Evolutionary conservation across 1,139 yeast species (phyloP), one percentile per base, ranked within the genome.

Genomic region (Zygosaccharomyces sapae): DNA sequence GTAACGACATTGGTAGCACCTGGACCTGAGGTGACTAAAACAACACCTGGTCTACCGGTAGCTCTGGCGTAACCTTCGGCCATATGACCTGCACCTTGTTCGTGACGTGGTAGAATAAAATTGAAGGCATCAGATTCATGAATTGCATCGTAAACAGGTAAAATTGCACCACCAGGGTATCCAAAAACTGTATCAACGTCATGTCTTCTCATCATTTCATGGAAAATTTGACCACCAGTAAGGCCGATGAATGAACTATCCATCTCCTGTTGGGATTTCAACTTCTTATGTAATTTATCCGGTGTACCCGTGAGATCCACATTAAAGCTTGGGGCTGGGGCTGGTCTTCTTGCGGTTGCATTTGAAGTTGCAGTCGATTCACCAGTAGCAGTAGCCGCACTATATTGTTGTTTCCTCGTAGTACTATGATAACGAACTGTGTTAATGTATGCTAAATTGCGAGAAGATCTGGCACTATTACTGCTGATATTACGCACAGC

Each of bases 51-150:
- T 68, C 88, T 92, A 50, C 98, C 98, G 46, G 79, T 71, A 30
- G 95, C 98, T 59, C 95, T 78, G 49, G 98, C 97, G 61, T 92
- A 92, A 53, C 98, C 98, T 73, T 92, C 97, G 47, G 98, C 98
- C 98, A 92, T 92, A 70, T 92, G 98, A 44, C 98, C 98, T 19
- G 98, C 98, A 69, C 98, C 98, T 73, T 92, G 98, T 70, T 92
- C 98, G 67, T 92, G 98, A 65, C 95, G 81, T 44, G 98, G 98
- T 59, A 92, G 75, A 49, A 92, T 86, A 67, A 92, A 92, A 58
- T 83, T 81, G 75, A 92, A 90, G 62, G 85, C 80, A 49, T 85
- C 83, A 12, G 96, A 86, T 72, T 90, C 86, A 75, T 86, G 86
- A 61, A 92, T 92, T 58, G 97, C 98, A 67, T 92, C 98, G 65